Evolutionary conservation across 345 rosid genomes (phyloP), one percentile per base, ranked within the genome.

Genomic region (Gossypium australe): DNA sequence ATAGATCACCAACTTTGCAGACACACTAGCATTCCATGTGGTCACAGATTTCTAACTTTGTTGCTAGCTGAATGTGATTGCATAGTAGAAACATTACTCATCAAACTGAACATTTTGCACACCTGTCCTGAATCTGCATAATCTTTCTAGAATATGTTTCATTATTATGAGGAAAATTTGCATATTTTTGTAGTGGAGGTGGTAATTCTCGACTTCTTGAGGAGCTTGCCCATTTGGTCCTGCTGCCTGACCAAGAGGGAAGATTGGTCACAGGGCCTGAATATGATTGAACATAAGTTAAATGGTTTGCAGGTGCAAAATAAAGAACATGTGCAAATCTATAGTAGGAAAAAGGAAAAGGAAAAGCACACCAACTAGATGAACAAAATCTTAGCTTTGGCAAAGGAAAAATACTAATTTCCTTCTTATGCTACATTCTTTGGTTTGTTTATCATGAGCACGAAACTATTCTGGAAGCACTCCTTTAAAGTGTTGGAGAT

Each of bases 181-280:
- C 75, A 77, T 83, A 86, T 82, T 86, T 94, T 18, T 85, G 81
- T 65, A 92, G 78, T 34, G 94, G 88, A 8, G 95, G 95, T 44
- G 49, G 67, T 52, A 80, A 79, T 17, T 81, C 85, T 8, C 80
- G 88, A 78, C 79, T 84, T 80, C 85, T 94, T 68, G 84, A 80
- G 48, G 89, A 87, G 75, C 76, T 73, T 69, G 78, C 84, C 9
- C 67, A 44, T 64, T 67, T 81, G 63, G 78, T 9, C 9, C 13
- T 25, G 59, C 41, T 1, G 81, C 68, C 57, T 76, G 75, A 58
- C 44, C 80, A 16, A 69, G 72, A 41, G 61, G 74, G 78, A 75
- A 92, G 79, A 75, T 91, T 94, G 86, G 81, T 91, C 78, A 92
- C 86, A 44, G 89, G 94, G 48, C 89, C 98, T 91, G 82, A 2